Conservation (phyloP, 305 asterid species). For the Fraxinus baroniana region DNA sequence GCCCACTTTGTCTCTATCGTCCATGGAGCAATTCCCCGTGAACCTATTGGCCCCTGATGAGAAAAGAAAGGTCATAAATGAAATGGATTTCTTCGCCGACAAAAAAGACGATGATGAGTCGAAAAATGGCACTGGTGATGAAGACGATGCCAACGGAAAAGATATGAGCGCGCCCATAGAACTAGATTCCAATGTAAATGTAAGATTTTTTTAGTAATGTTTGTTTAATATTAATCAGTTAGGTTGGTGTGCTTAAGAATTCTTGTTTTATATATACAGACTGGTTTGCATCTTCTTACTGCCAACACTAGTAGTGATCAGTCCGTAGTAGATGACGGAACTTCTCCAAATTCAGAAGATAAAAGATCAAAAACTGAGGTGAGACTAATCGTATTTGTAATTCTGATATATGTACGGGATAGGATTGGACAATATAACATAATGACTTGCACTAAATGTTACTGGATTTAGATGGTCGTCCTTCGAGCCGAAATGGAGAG, state of each 20-base stretch:
- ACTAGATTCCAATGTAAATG: slow-evolving; percentile 67
- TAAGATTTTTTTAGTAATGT: slow-evolving; percentile 29
- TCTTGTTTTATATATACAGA: slow-evolving; percentile 33
- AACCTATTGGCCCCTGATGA: slow-evolving; percentile 10
- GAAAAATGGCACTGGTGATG: slow-evolving; percentile 9
- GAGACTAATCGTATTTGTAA: not conserved
- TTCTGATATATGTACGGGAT: not conserved
- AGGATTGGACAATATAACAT: too few relatives aligned
- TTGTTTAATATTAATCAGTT: not conserved
- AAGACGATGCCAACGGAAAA: slow-evolving; percentile 11
- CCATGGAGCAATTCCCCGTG: slow-evolving; percentile 8
- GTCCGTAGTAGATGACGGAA: slow-evolving; percentile 54
- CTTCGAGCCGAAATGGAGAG: slow-evolving; percentile 68
- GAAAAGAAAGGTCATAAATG: slow-evolving; percentile 40
- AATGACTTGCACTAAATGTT: not conserved
- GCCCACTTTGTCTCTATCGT: not conserved
- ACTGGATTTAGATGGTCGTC: slow-evolving; percentile 32
- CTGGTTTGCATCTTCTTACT: slow-evolving; percentile 77
- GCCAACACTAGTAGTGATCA: slow-evolving; percentile 59
- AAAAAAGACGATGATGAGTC: slow-evolving; percentile 28
- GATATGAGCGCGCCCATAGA: slow-evolving; percentile 24
- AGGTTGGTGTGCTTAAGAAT: not conserved
- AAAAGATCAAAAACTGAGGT: slow-evolving; percentile 65
- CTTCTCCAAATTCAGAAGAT: slow-evolving; percentile 47
- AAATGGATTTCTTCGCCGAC: slow-evolving; percentile 75